phyloP scores from a whole-genome alignment of 495 filamentous ascomycete genomes.

The Sordaria brevicollis region DNA sequence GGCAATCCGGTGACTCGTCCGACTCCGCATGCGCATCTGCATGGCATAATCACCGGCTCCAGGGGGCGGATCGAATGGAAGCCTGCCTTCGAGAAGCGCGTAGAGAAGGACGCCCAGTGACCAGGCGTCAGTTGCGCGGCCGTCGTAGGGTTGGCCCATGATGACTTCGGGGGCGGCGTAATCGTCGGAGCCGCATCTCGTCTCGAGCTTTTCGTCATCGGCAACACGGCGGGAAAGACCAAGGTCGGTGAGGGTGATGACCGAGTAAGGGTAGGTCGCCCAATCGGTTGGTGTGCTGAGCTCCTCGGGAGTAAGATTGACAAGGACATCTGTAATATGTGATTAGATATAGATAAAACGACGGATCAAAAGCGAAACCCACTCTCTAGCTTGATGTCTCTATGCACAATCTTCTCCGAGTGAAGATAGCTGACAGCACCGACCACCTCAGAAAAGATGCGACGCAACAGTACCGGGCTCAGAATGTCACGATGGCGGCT shows the following conservation, averaged over 20 bases:
- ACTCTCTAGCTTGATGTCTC: conserved; percentile 98
- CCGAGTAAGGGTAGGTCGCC: conserved; percentile 61
- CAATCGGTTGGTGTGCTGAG: conserved; percentile 44
- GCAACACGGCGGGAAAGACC: conserved; percentile 80
- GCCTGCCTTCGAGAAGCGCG: conserved; percentile 78
- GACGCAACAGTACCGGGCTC: conserved; percentile 57
- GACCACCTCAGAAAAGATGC: conserved; percentile 85
- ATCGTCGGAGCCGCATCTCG: conserved; percentile 89
- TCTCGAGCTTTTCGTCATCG: conserved; percentile 69
- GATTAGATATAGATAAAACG: not conserved
- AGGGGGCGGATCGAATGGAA: conserved; percentile 84
- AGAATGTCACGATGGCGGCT: conserved; percentile 54
- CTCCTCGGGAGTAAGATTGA: conserved; percentile 59
- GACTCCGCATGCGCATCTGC: conserved; percentile 48
- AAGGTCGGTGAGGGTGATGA: conserved; percentile 84
- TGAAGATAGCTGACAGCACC: conserved; percentile 81
- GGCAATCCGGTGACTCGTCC: conserved; percentile 87
- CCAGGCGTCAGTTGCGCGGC: conserved; percentile 88
- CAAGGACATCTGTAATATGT: conserved; percentile 61
- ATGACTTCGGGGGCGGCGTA: conserved; percentile 95
- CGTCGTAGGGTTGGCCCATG: conserved; percentile 90
- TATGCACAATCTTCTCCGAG: conserved; percentile 74
- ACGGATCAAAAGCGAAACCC: conserved; percentile 17
- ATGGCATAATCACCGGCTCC: conserved; percentile 56
- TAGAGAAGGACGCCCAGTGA: conserved; percentile 89